Evolutionary conservation across 192 early-diverging fungal species (phyloP), one percentile per base, ranked within the genome.

Genomic region (Linnemannia zychae): DNA sequence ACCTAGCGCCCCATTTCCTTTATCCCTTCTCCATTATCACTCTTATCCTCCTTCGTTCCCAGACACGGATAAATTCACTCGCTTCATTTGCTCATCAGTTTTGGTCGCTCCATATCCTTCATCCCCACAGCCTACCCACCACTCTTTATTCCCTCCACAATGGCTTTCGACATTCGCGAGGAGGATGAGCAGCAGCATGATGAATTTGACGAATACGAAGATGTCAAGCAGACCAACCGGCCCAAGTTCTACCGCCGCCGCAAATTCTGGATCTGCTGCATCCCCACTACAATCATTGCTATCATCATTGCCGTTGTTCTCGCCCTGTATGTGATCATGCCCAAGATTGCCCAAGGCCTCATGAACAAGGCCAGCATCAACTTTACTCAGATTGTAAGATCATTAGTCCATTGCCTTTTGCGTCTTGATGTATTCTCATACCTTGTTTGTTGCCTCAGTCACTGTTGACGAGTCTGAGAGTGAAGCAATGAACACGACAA

Each of bases 181-280:
- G 78, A 80, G 47, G 78, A 74, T 37, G 66, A 80, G 7, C 28
- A 49, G 50, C 71, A 73, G 11, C 31, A 77, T 49, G 78, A 79
- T 7, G 78, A 80, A 66, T 80, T 80, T 69, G 78, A 80, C 18
- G 78, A 80, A 38, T 74, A 74, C 33, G 78, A 74, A 22, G 78
- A 80, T 53, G 66, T 71, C 12, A 74, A 74, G 24, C 63, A 87
- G 52, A 44, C 84, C 7, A 5, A 53, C 22, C 71, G 74, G 34
- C 87, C 88, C 48, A 75, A 77, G 11, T 90, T 89, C 65, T 90
- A 90, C 44, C 76, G 82, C 31, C 83, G 88, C 31, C 82, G 81
- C 48, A 88, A 89, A 44, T 90, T 82, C 53, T 90, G 89, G 90
- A 79, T 83, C 7, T 84, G 78, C 46, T 91, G 90, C 76, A 66